A percentile compares a stretch with the other conserved stretches of the same genome.
Evolutionary conservation across 1,284 basidiomycete species (phyloP).

Genomic region (Anthracocystis setariae): DNA sequence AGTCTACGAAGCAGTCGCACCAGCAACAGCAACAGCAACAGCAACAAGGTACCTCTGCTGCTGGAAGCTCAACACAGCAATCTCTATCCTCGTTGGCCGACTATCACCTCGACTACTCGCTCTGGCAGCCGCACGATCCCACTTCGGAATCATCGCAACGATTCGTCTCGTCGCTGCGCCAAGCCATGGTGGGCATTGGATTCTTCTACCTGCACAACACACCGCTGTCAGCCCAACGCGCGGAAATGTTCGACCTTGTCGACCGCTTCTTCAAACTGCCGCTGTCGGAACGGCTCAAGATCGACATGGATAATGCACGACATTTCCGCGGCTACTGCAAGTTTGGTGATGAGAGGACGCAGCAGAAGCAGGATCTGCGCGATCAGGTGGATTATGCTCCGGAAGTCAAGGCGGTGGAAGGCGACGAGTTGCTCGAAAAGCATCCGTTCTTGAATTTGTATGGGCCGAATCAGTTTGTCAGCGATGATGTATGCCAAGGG

Average conservation of each 20-base stretch:
- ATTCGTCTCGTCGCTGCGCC: slow-evolving; percentile 43
- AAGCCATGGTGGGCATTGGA: slow-evolving; percentile 50
- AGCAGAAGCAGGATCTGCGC: slow-evolving; percentile 40
- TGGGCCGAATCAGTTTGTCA: slow-evolving; percentile 58
- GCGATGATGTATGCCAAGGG: slow-evolving; percentile 24
- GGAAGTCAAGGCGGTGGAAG: slow-evolving; percentile 14
- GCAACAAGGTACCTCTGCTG: too few relatives aligned
- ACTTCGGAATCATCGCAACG: slow-evolving; percentile 13
- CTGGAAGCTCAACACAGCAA: slow-evolving; percentile 12
- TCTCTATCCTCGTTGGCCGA: slow-evolving; percentile 32
- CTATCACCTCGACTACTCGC: slow-evolving; percentile 41
- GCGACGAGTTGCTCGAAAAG: slow-evolving; percentile 5
- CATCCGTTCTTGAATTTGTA: slow-evolving; percentile 48
- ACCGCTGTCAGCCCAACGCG: slow-evolving; percentile 31
- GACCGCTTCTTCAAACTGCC: slow-evolving; percentile 47
- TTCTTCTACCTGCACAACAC: slow-evolving; percentile 59
- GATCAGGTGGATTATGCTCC: slow-evolving; percentile 53
- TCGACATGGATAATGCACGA: slow-evolving; percentile 46
- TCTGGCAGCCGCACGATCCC: slow-evolving; percentile 23
- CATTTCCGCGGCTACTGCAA: slow-evolving; percentile 59
- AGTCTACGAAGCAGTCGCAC: background rate
- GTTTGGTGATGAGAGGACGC: slow-evolving; percentile 56
- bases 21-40: too few relatives aligned
- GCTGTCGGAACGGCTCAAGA: slow-evolving; percentile 22
- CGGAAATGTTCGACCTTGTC: slow-evolving; percentile 37